Evolutionary conservation across 805 yeast genomes (phyloP).

Genomic region (Clavispora santaluciae): DNA sequence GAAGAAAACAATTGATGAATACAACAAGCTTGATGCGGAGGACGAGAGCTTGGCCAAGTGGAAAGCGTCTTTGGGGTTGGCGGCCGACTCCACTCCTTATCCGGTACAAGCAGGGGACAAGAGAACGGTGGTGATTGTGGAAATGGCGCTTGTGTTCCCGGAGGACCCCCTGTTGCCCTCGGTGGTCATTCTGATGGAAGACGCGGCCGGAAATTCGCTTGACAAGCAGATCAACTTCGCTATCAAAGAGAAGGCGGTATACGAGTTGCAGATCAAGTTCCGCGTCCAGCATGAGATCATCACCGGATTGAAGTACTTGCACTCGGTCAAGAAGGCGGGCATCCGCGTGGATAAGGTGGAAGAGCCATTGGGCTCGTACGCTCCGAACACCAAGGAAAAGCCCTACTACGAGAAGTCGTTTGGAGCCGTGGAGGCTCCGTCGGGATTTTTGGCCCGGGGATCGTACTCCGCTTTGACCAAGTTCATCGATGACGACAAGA

Average conservation of each 20-base stretch:
- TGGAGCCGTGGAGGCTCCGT: slow-evolving; percentile 76
- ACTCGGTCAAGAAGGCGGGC: slow-evolving; percentile 80
- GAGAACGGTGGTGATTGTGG: slow-evolving; percentile 73
- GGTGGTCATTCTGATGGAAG: slow-evolving; percentile 64
- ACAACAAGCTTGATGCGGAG: slow-evolving; percentile 76
- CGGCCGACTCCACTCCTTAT: slow-evolving; percentile 47
- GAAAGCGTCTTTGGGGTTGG: slow-evolving; percentile 83
- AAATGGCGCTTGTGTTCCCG: slow-evolving; percentile 66
- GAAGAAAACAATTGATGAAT: slow-evolving; percentile 79
- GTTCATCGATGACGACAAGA: slow-evolving; percentile 83
- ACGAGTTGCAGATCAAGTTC: slow-evolving; percentile 69
- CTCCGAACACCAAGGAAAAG: slow-evolving; percentile 78
- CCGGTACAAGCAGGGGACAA: slow-evolving; percentile 69
- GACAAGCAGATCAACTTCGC: slow-evolving; percentile 63
- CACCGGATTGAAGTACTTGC: slow-evolving; percentile 85
- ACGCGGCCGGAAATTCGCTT: slow-evolving; percentile 49
- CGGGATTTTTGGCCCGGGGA: slow-evolving; percentile 86
- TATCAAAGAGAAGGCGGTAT: slow-evolving; percentile 74
- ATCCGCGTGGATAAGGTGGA: slow-evolving; percentile 81
- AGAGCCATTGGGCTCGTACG: slow-evolving; percentile 86
- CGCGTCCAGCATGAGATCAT: slow-evolving; percentile 86
- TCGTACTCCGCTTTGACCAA: slow-evolving; percentile 74
- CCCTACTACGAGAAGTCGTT: slow-evolving; percentile 65
- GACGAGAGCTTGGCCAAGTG: slow-evolving; percentile 88
- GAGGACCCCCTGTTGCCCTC: slow-evolving; percentile 55